phyloP scores from a whole-genome alignment of 2,329 filamentous ascomycete species.

The Cytospora piceae region DNA sequence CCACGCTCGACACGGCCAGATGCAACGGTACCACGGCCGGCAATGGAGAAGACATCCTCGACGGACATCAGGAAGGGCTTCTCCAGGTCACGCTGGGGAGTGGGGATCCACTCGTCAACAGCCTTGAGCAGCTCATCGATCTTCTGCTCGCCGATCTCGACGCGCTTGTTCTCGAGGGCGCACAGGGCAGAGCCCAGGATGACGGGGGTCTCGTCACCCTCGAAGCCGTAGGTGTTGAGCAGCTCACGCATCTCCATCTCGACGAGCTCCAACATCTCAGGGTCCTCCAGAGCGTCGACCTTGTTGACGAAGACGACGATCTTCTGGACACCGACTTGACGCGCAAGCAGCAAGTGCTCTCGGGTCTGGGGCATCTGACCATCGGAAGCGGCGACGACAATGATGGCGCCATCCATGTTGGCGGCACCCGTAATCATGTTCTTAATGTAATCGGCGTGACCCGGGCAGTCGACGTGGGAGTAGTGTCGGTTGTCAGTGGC shows the following conservation, averaged over 20 bases:
- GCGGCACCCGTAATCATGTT: constrained; percentile 99
- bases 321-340: constrained; percentile 96
- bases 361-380: constrained; percentile 99
- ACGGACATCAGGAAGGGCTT: constrained; percentile 99
- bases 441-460: constrained; percentile 99
- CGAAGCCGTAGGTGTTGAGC: constrained; percentile 89
- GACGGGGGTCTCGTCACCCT: constrained; percentile 97
- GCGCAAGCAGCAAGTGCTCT: constrained; percentile 96
- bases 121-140: constrained; percentile 90
- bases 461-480: constrained; percentile 99
- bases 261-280: constrained; percentile 99
- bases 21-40: constrained; percentile 93
- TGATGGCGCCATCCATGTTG: constrained; percentile 99
- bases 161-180: constrained; percentile 83
- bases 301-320: constrained; percentile 99
- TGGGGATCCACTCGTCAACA: constrained; percentile 96
- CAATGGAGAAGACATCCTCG: constrained; percentile 89
- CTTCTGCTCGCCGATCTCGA: constrained; percentile 84
- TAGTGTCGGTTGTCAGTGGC: constrained; percentile 93
- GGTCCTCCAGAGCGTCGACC: constrained; percentile 94
- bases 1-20: constrained; percentile 98
- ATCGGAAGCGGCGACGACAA: constrained; percentile 96
- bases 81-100: constrained; percentile 88
- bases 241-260: constrained; percentile 99
- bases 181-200: constrained; percentile 96